Evolutionary conservation across 1,139 yeast species (phyloP), one percentile per base, ranked within the genome.

Genomic region (Lizanozyma gosingica): DNA sequence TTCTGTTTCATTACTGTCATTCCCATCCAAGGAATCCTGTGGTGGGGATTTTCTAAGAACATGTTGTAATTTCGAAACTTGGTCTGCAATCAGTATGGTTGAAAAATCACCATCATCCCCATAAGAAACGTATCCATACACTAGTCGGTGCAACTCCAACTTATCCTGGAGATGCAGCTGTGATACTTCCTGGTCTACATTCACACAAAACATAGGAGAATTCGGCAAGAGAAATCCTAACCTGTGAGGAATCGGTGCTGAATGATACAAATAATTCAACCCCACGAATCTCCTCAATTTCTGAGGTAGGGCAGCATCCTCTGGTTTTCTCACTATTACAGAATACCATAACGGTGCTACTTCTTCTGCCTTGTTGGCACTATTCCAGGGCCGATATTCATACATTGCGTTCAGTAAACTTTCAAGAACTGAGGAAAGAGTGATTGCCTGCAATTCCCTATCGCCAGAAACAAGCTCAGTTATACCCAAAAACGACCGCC

Each of bases 201-300:
- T 27, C 3, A 36, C 17, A 22, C 27, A 43, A 27, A 36, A 37
- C 45, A n/a, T 36, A 16, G 36, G 16, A 14, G 33, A 16, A 3
- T 37, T 17, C n/a, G 49, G 48, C 17, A 47, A 39, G 15, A 51
- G 34, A 15, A 52, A 37, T n/a, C 41, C 45, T 3, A 55, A 33
- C 36, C 52, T 41, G 15, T 42, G 36, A 2, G 59, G 58, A 9
- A 39, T 40, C 3, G 53, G 49, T 3, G 52, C 47, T 3, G 44
- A 35, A 18, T 45, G 39, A 3, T 42, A 29, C n/a, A 54, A 36
- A 37, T 50, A 51, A 17, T 41, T 41, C 14, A 41, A 18, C 2
- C 54, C 57, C 11, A 49, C 27, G 2, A 39, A 16, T 35, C 22
- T 38, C 32, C 53, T 40, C 46, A 2, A 40, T 42, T 35, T 43